Conservation (phyloP, 306 rosid species). For the Prunus mume region DNA sequence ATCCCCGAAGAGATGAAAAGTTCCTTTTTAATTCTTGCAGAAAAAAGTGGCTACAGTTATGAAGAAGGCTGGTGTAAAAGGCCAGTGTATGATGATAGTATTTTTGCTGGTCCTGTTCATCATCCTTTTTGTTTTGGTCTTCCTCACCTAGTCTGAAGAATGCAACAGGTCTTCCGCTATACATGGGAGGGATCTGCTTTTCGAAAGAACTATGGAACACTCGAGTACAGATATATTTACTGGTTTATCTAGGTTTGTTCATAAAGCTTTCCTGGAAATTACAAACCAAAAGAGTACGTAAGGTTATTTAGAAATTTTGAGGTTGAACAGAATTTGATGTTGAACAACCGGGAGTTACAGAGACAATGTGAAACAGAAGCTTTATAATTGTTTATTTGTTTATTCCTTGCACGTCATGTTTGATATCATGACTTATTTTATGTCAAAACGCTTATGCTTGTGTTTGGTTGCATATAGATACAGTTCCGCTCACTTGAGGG, state of each 20-base stretch:
- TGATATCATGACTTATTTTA: background rate
- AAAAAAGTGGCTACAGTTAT: conserved; percentile 89
- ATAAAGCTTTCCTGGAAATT: conserved; percentile 10
- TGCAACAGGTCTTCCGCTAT: conserved; percentile 20
- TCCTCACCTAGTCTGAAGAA: conserved; percentile 60
- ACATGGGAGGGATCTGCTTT: conserved; percentile 15
- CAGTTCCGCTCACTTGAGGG: too few species aligned
- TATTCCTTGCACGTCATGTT: background rate
- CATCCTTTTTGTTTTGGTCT: conserved; percentile 84
- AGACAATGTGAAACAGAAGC: background rate
- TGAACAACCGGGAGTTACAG: conserved; percentile 4
- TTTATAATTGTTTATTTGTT: background rate
- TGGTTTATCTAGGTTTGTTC: conserved; percentile 7
- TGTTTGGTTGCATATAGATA: too few species aligned
- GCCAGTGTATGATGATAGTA: conserved; percentile 83
- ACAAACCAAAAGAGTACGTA: background rate
- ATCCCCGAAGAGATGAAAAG: conserved; percentile 2
- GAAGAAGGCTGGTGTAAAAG: conserved; percentile 95
- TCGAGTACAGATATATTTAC: conserved; percentile 15
- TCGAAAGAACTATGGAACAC: background rate
- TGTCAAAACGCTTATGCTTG: too few species aligned
- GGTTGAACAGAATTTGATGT: conserved; percentile 3
- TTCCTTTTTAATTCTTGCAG: conserved; percentile 42
- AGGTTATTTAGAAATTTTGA: background rate
- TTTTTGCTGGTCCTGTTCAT: conserved; percentile 79